phyloP scores from a whole-genome alignment of 768 basidiomycete genomes.

The Russula vinacea region DNA sequence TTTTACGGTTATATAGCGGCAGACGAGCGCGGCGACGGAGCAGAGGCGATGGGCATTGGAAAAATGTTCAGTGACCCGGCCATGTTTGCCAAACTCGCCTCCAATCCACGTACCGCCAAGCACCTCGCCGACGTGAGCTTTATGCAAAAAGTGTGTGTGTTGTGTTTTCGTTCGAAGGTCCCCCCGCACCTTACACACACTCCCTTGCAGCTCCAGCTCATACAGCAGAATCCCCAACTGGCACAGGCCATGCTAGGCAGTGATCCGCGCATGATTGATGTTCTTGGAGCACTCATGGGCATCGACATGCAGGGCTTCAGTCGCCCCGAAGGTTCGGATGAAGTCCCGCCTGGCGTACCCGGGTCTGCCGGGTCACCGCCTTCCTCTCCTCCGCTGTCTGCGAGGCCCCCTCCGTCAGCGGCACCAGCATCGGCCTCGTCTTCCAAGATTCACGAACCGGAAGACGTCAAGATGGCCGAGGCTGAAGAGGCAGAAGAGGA shows the following conservation, averaged over 20 bases:
- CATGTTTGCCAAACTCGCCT: constrained; percentile 75
- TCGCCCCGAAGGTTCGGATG: constrained; percentile 80
- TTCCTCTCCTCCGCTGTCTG: constrained; percentile 37
- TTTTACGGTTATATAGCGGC: constrained; percentile 31
- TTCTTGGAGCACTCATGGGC: constrained; percentile 89
- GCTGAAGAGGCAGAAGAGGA: constrained; percentile 53
- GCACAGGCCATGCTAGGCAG: constrained; percentile 56
- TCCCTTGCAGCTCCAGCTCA: constrained; percentile 50
- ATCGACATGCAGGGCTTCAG: constrained; percentile 86
- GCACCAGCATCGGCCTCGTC: constrained; percentile 41
- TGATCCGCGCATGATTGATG: constrained; percentile 93
- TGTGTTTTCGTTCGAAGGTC: not conserved
- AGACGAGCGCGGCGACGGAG: constrained; percentile 41
- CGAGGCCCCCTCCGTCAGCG: constrained; percentile 38
- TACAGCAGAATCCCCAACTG: constrained; percentile 66
- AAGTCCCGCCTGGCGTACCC: constrained; percentile 62
- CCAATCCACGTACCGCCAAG: constrained; percentile 81
- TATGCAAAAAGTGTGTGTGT: constrained; percentile 54
- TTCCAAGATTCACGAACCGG: constrained; percentile 34
- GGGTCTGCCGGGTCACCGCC: constrained; percentile 42
- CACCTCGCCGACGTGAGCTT: constrained; percentile 83
- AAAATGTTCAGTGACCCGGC: constrained; percentile 84
- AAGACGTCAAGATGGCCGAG: constrained; percentile 65
- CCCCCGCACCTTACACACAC: not conserved
- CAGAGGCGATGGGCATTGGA: constrained; percentile 60